These are phyloP conservation scores for Talaromyces ruber DNA, from an alignment of 495 filamentous ascomycete genomes.

Conservation along the genomic window DNA sequence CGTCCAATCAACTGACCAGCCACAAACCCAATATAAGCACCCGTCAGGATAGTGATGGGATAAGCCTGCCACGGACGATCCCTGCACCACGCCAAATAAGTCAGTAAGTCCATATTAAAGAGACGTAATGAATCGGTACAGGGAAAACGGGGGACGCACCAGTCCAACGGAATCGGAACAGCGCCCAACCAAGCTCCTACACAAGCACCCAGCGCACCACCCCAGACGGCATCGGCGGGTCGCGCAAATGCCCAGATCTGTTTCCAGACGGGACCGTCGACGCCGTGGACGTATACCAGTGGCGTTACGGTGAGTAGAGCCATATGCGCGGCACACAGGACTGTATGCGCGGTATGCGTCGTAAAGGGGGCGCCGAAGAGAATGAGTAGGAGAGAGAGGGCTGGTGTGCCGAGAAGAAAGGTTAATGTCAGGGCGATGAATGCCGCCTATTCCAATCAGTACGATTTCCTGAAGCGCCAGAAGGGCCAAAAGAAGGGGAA, in stretches of 20 bases:
- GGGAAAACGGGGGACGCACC: constrained; percentile 43
- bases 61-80: constrained; percentile 96
- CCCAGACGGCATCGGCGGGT: constrained; percentile 33
- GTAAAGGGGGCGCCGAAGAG: constrained; percentile 88
- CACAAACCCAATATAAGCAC: constrained; percentile 60
- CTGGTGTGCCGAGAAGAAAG: constrained; percentile 53
- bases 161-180: constrained; percentile 93
- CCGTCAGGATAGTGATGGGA: constrained; percentile 80
- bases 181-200: constrained; percentile 56
- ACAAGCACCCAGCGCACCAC: constrained; percentile 33
- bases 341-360: constrained; percentile 69
- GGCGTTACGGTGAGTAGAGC: constrained; percentile 66
- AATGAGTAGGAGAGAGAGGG: constrained; percentile 58
- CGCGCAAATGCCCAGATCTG: constrained; percentile 50
- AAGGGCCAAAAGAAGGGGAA: background rate
- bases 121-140: background rate
- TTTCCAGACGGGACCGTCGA: constrained; percentile 63
- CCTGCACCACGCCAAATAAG: constrained; percentile 30
- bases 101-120: constrained; percentile 7
- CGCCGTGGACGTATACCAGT: constrained; percentile 77
- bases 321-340: constrained; percentile 73
- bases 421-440: constrained; percentile 53
- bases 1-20: constrained; percentile 53
- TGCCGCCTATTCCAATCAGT: constrained; percentile 44
- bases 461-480: constrained; percentile 15